Evolutionary conservation across 2,329 filamentous ascomycete species (phyloP).

Genomic region (Aureobasidium sp.): DNA sequence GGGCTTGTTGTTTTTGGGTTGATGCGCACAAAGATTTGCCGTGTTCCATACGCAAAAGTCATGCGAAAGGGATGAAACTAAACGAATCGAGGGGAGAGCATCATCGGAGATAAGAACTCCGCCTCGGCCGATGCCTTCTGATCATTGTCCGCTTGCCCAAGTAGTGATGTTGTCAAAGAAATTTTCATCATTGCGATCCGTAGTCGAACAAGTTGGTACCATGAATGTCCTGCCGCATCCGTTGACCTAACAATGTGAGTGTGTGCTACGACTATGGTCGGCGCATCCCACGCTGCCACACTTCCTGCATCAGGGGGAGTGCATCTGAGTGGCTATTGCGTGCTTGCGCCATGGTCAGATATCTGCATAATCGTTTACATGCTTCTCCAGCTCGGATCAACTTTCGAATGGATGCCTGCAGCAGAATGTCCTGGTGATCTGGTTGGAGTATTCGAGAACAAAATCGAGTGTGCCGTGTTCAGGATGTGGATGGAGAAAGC

Average conservation of each 20-base stretch:
- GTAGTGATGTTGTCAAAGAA: background rate
- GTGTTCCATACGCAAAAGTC: constrained; percentile 3
- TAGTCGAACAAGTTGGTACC: background rate
- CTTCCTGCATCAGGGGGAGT: background rate
- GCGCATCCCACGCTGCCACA: background rate
- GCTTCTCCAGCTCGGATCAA: background rate
- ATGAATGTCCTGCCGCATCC: too few relatives aligned
- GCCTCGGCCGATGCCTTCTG: background rate
- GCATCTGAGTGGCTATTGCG: background rate
- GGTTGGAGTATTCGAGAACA: background rate
- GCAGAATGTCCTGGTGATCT: background rate
- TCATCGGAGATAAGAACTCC: background rate
- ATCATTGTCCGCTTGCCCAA: background rate
- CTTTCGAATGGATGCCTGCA: background rate
- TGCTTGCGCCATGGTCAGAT: constrained; percentile 3
- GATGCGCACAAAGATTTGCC: constrained; percentile 4
- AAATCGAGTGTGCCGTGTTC: background rate
- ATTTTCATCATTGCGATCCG: background rate
- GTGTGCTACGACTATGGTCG: background rate
- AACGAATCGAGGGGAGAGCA: background rate
- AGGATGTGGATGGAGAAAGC: background rate
- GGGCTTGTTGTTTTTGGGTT: background rate
- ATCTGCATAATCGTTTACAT: background rate
- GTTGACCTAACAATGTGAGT: background rate
- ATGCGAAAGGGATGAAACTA: background rate